Evolutionary conservation across 2,329 filamentous ascomycete genomes (phyloP), one percentile per base, ranked within the genome.

Genomic region (Fusarium neocosmosporiellum): DNA sequence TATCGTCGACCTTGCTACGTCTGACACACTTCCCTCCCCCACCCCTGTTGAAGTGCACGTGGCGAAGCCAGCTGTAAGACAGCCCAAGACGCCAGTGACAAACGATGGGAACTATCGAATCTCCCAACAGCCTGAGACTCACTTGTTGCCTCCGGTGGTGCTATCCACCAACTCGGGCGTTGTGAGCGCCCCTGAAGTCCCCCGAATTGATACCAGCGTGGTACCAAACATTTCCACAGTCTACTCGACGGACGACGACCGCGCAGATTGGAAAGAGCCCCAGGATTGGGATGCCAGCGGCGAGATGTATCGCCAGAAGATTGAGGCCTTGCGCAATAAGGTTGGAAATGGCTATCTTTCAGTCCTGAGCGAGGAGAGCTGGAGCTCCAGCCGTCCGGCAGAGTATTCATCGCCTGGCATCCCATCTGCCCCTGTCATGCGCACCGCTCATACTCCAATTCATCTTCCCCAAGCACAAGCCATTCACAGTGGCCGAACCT

Each of bases 311-410:
- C 91, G 93, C 65, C 93, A 93, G 80, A 96, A 96, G 81, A 92
- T 98, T 63, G 95, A 98, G 81, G 91, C 93, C 4, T 84, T 98
- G 62, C 92, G 95, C 69, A 92, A 92, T 78, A 94, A 96, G 78
- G 92, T 98, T 73, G 95, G 95, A 34, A 94, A 91, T 76, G 93
- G 91, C 39, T 99, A 97, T 88, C 88, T 99, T 41, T 95, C 91
- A 71, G 94, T 93, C 16, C 86, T 98, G 59, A 93, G 93, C 68
- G 95, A 98, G 77, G 93, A 96, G 80, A 87, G 84, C 46, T 91
- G 90, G 89, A 87, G 48, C 34, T 54, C 75, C 18, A 77, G 68
- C 16, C 71, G 64, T 11, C 61, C 74, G n/a, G 20, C 76, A 55
- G 76, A 78, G 34, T 78, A 69, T 63, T 62, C 73, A 39, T 58